phyloP scores from a whole-genome alignment of 108 stramenopile genomes.

The Pseudonitzschia multiseries region DNA sequence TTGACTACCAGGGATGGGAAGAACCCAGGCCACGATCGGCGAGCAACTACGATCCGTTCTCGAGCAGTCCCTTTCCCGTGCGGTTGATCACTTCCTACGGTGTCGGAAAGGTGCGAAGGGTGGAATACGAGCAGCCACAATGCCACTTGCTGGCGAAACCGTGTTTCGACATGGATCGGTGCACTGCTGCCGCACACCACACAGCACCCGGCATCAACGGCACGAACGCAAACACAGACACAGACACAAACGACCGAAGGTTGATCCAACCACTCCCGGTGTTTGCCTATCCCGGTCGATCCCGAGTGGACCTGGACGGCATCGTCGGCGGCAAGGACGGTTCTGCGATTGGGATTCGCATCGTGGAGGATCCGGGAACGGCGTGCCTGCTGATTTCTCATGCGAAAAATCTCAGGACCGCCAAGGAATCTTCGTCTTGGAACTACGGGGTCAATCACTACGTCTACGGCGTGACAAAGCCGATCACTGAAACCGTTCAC shows the following conservation, averaged over 20 bases:
- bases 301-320: background rate
- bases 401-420: constrained; percentile 1
- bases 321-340: background rate
- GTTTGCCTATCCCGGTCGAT: constrained; percentile 11
- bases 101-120: constrained; percentile 13
- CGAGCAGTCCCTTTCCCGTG: constrained; percentile 4
- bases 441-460: constrained; percentile 18
- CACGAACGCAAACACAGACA: no score
- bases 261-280: constrained; percentile 7
- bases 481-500: constrained; percentile 7
- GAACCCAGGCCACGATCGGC: constrained; percentile 7
- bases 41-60: constrained; percentile 1
- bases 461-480: constrained; percentile 20
- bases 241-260: background rate
- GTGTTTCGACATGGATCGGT: constrained; percentile 27
- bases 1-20: constrained; percentile 15
- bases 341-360: background rate
- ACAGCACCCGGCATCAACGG: no score
- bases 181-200: no score
- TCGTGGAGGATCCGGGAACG: constrained; percentile 6
- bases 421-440: constrained; percentile 21
- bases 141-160: constrained; percentile 8
- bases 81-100: constrained; percentile 16
- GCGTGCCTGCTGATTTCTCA: constrained; percentile 22
- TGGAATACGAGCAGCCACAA: constrained; percentile 24